Base-by-base conservation (phyloP, 2,329 filamentous ascomycete genomes). In the Trichoderma sp. region DNA sequence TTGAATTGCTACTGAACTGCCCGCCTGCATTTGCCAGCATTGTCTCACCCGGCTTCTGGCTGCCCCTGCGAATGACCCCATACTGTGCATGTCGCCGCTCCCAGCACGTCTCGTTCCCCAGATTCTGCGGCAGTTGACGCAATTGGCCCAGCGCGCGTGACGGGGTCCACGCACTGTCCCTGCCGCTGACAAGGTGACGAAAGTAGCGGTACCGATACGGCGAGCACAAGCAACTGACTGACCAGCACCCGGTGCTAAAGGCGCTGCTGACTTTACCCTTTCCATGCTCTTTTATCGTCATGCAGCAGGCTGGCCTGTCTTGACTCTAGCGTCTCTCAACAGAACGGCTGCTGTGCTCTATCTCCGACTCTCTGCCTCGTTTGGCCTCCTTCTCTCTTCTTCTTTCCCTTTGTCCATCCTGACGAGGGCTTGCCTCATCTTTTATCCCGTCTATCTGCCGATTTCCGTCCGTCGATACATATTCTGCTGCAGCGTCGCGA, bases 81-180 rank as follows among this genome's bases (percentile, higher is more conserved):
- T 52, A 52, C 47, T 29, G 29, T 24, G 5, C 40, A 62, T 27
- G 49, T 24, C 59, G 29, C 59, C 59, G 59, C 59, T 62, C 59
- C 47, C 59, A 62, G 47, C 59, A 47, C n/a, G 21, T 55, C 27
- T 24, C 19, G 47, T 49, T 49, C 33, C 43, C 59, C 29, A 40
- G 35, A 57, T 69, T 55, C 43, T 68, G 65, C 47, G 57, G 47
- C 2, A 47, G 49, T 47, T 69, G 68, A 69, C 68, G 68, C 68
- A 69, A 69, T 64, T 64, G 60, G 60, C 24, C 59, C 52, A 43
- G 40, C 40, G 68, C 68, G 67, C 67, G 68, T 69, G 60, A 69
- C 58, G 53, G 47, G 47, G n/a, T 40, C 47, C n/a, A n/a, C 68
- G 68, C 68, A 64, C 68, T 63, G 59, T 69, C 59, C 59, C 56